These are phyloP conservation scores for Fragaria vesca DNA, from an alignment of 306 rosid species.

Conservation along the genomic window DNA sequence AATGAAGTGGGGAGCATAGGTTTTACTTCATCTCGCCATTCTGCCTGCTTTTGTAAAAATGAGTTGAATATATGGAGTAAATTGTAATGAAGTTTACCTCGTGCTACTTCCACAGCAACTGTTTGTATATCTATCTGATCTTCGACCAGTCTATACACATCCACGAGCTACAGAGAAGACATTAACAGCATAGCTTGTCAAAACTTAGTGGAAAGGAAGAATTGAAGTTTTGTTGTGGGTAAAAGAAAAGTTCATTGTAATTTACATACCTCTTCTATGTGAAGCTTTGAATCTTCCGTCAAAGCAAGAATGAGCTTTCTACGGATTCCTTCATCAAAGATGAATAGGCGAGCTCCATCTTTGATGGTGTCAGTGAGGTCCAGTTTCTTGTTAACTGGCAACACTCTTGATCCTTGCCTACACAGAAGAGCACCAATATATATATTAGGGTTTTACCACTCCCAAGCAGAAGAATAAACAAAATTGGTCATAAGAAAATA, in stretches of 20 bases:
- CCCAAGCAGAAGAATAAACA: slow-evolving; percentile 22
- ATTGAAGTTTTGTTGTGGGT: not conserved
- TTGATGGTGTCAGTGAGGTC: slow-evolving; percentile 95
- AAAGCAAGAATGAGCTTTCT: slow-evolving; percentile 93
- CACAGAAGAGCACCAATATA: slow-evolving; percentile 18
- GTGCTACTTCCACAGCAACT: slow-evolving; percentile 82
- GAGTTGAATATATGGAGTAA: slow-evolving; percentile 1
- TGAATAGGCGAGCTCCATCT: slow-evolving; percentile 93
- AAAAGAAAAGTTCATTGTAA: slow-evolving; percentile 8
- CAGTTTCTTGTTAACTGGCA: slow-evolving; percentile 57
- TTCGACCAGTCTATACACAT: slow-evolving; percentile 85
- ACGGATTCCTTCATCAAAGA: slow-evolving; percentile 86
- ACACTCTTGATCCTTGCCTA: slow-evolving; percentile 57
- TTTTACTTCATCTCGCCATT: not conserved
- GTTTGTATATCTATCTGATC: slow-evolving; percentile 80
- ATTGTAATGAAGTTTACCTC: slow-evolving; percentile 49
- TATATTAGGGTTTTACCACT: slow-evolving; percentile 20
- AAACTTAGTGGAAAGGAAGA: not conserved
- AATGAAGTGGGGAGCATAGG: not conserved
- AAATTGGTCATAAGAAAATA: slow-evolving; percentile 26
- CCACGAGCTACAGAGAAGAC: slow-evolving; percentile 71
- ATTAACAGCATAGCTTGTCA: slow-evolving; percentile 24
- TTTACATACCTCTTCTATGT: slow-evolving; percentile 76
- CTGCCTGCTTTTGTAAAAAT: not conserved
- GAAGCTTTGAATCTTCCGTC: slow-evolving; percentile 97